Conservation (phyloP, 345 rosid species). For the Lepidium sativum region DNA sequence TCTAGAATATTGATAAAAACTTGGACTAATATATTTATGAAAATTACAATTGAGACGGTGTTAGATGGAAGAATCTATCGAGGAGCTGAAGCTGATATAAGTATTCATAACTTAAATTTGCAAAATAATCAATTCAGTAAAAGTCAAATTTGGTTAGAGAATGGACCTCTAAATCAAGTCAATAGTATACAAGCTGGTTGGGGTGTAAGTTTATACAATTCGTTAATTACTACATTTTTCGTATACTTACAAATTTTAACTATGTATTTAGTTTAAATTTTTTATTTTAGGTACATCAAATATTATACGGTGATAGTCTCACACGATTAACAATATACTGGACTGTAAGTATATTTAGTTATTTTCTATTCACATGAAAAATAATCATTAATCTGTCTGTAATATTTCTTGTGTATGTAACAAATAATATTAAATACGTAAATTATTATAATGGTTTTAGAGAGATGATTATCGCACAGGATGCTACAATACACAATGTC, state of each 20-base stretch:
- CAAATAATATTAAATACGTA: neutral
- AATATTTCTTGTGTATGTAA: neutral
- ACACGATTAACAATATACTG: conserved; percentile 13
- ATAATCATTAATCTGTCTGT: neutral
- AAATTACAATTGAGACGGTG: conserved; percentile 1
- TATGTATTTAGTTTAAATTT: neutral
- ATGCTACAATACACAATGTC: conserved; percentile 17
- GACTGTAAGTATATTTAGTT: conserved; percentile 9
- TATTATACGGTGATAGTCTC: conserved; percentile 14
- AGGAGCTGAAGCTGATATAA: conserved; percentile 13
- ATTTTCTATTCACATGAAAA: neutral
- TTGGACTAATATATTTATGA: neutral
- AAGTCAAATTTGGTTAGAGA: conserved; percentile 19
- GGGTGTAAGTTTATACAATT: conserved; percentile 6
- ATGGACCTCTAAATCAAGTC: conserved; percentile 2
- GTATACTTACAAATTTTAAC: neutral
- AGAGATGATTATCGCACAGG: conserved; percentile 7
- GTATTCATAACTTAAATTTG: neutral
- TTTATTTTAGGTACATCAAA: conserved; percentile 15
- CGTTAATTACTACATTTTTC: neutral
- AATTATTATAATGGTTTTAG: too few species aligned
- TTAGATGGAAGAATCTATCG: conserved; percentile 10
- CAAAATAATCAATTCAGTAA: neutral
- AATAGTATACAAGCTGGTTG: conserved; percentile 26
- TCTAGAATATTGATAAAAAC: neutral